These are phyloP conservation scores for Rutstroemia sp. DNA, from an alignment of 2,329 filamentous ascomycete genomes.

Conservation along the genomic window DNA sequence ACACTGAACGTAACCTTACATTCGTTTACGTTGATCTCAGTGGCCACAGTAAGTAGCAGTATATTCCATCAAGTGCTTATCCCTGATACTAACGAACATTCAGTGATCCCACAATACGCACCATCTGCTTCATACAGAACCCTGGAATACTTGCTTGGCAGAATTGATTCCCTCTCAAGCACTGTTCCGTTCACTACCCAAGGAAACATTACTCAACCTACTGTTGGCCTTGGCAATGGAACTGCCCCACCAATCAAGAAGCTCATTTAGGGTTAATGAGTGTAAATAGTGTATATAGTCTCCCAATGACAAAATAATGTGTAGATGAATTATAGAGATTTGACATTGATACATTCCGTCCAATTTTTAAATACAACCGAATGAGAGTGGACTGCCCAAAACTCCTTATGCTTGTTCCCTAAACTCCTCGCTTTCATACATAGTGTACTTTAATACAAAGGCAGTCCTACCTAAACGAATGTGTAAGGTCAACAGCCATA, in stretches of 20 bases:
- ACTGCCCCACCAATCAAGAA: background rate
- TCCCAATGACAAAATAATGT: background rate
- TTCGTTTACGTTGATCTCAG: constrained; percentile 24
- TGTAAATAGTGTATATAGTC: background rate
- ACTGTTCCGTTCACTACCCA: constrained; percentile 32
- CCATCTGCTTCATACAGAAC: constrained; percentile 63
- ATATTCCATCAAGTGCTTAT: constrained; percentile 20
- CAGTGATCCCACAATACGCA: constrained; percentile 52
- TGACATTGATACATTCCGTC: background rate
- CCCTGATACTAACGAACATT: constrained; percentile 4
- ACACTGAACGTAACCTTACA: constrained; percentile 70
- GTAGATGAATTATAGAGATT: background rate
- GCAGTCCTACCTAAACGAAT: constrained; percentile 7
- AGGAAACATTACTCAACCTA: background rate
- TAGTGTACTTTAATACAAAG: constrained; percentile 16
- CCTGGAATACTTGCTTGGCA: constrained; percentile 67
- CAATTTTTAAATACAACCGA: constrained; percentile 5
- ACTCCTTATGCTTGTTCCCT: constrained; percentile 6
- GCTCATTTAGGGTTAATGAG: background rate
- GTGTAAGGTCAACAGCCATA: background rate
- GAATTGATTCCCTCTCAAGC: constrained; percentile 49
- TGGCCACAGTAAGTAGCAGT: constrained; percentile 47
- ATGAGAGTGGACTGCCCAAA: constrained; percentile 8
- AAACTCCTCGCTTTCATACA: constrained; percentile 25
- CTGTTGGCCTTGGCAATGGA: background rate